Evolutionary conservation across 2,329 filamentous ascomycete species (phyloP).

Genomic region (Diplodia sapinea): DNA sequence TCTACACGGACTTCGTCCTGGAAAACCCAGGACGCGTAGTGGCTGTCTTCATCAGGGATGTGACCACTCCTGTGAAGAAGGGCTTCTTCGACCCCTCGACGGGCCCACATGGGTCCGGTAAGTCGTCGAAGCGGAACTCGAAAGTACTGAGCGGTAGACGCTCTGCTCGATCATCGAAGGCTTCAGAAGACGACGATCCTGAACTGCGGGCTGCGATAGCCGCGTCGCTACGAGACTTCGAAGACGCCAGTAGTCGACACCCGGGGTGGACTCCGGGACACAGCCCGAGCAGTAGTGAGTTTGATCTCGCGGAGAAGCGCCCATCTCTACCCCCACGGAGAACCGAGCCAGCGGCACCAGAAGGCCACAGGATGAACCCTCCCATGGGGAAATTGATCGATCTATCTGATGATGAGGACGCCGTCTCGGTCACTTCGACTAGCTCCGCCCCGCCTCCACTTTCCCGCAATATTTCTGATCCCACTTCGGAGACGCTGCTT

Average conservation of each 20-base stretch:
- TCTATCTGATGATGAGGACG: slow-evolving; percentile 51
- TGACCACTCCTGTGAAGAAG: slow-evolving; percentile 76
- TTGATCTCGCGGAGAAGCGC: slow-evolving; percentile 43
- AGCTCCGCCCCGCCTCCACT: slow-evolving; percentile 34
- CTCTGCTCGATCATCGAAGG: slow-evolving; percentile 32
- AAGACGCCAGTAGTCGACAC: slow-evolving; percentile 42
- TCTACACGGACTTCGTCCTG: slow-evolving; percentile 91
- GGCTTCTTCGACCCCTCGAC: slow-evolving; percentile 78
- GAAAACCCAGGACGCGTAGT: slow-evolving; percentile 82
- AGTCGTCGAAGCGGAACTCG: slow-evolving; percentile 36
- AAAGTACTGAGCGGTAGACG: slow-evolving; percentile 31
- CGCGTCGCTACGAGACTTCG: slow-evolving; percentile 54
- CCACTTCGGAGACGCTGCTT: slow-evolving; percentile 33
- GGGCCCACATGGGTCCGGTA: slow-evolving; percentile 44
- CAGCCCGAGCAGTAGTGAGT: slow-evolving; percentile 43
- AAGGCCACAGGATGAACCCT: slow-evolving; percentile 35
- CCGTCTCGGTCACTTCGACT: slow-evolving; percentile 31
- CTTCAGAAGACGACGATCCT: slow-evolving; percentile 53
- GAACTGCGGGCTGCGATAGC: slow-evolving; percentile 56
- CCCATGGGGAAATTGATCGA: slow-evolving; percentile 54
- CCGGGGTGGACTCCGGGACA: slow-evolving; percentile 41
- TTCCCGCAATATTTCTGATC: slow-evolving; percentile 40
- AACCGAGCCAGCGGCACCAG: slow-evolving; percentile 38
- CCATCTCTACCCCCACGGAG: slow-evolving; percentile 48
- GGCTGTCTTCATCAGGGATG: slow-evolving; percentile 92